Evolutionary conservation across 2,329 filamentous ascomycete genomes (phyloP).

Genomic region (Talaromyces sp.): DNA sequence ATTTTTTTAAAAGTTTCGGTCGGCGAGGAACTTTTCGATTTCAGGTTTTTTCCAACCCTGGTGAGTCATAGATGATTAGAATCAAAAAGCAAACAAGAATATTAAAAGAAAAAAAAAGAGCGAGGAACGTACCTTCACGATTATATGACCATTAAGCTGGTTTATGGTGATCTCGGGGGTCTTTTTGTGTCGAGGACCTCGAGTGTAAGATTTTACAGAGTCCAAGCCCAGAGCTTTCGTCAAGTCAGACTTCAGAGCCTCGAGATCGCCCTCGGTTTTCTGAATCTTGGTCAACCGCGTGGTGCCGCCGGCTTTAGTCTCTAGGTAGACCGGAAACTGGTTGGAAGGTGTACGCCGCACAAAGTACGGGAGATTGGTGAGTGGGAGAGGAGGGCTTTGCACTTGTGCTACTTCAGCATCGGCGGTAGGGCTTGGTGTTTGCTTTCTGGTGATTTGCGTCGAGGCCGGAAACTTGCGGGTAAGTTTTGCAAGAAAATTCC

Average conservation of each 20-base stretch:
- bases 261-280: constrained; percentile 69
- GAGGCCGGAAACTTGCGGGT: constrained; percentile 26
- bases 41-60: constrained; percentile 48
- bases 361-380: constrained; percentile 57
- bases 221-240: constrained; percentile 53
- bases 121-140: constrained; percentile 58
- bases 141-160: constrained; percentile 64
- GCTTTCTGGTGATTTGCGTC: constrained; percentile 17
- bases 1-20: constrained; percentile 37
- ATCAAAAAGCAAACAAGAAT: neutral
- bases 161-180: constrained; percentile 46
- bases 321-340: constrained; percentile 71
- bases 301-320: constrained; percentile 69
- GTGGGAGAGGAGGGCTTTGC: constrained; percentile 21
- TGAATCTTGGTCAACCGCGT: constrained; percentile 68
- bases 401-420: constrained; percentile 3
- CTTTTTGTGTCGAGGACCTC: constrained; percentile 28
- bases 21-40: constrained; percentile 44
- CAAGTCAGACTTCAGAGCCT: constrained; percentile 60
- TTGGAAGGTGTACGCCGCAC: constrained; percentile 65
- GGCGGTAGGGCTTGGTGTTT: constrained; percentile 2
- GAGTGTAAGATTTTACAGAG: constrained; percentile 21
- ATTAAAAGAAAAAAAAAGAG: neutral
- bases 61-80: neutral
- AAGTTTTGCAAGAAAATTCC: constrained; percentile 33